A percentile compares a stretch with the other conserved stretches of the same genome.
phyloP scores from a whole-genome alignment of 176 grass and related monocot genomes.

The Carex myosuroides region DNA sequence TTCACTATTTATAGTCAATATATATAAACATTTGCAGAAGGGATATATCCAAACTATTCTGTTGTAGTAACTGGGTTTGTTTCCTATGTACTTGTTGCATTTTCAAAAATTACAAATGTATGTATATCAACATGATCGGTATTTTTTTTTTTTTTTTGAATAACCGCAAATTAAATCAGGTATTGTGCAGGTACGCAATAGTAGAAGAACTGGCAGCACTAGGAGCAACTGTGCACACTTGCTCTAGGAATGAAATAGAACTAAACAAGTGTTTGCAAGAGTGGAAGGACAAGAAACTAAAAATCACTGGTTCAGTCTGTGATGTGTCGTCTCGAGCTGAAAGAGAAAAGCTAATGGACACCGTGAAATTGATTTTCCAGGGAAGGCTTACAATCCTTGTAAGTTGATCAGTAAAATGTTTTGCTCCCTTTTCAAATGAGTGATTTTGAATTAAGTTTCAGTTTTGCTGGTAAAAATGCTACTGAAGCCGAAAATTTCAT shows the following conservation, averaged over 20 bases:
- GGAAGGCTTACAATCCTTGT: slow-evolving; percentile 33
- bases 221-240: slow-evolving; percentile 39
- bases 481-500: neutral
- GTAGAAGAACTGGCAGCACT: slow-evolving; percentile 30
- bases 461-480: neutral
- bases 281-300: slow-evolving; percentile 12
- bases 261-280: slow-evolving; percentile 25
- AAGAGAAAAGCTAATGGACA: slow-evolving; percentile 25
- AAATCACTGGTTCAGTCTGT: slow-evolving; percentile 27
- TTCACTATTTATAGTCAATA: neutral
- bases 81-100: neutral
- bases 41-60: neutral
- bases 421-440: neutral
- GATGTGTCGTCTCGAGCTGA: slow-evolving; percentile 27
- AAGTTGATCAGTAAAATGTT: neutral
- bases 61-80: neutral
- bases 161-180: neutral
- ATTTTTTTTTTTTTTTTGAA: neutral
- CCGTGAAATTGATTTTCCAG: slow-evolving; percentile 9
- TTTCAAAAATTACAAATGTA: neutral
- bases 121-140: neutral
- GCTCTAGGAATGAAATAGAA: slow-evolving; percentile 25
- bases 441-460: neutral
- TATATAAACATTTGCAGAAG: neutral
- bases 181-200: slow-evolving; percentile 6